phyloP scores from a whole-genome alignment of 1,284 basidiomycete genomes.

The Ustilago crameri region DNA sequence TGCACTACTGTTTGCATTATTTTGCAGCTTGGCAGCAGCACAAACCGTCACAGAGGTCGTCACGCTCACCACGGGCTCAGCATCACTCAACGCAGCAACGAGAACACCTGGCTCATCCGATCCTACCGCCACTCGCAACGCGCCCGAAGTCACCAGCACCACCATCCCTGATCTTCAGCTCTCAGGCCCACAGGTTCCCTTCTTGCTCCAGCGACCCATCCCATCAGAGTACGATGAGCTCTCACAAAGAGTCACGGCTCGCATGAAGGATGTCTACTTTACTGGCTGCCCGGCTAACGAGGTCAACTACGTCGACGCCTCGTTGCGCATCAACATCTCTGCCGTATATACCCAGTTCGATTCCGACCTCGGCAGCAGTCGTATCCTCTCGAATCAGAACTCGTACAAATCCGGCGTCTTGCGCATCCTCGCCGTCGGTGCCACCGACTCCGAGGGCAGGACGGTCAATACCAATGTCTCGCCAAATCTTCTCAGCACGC shows the following conservation, averaged over 20 bases:
- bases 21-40: constrained; percentile 9
- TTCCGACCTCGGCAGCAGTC: constrained; percentile 13
- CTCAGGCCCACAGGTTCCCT: constrained; percentile 43
- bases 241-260: constrained; percentile 18
- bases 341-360: constrained; percentile 63
- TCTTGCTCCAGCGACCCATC: constrained; percentile 43
- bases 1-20: neutral
- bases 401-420: constrained; percentile 38
- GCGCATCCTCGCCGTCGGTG: constrained; percentile 56
- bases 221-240: constrained; percentile 27
- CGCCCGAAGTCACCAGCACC: constrained; percentile 35
- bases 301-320: constrained; percentile 42
- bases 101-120: constrained; percentile 7
- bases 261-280: constrained; percentile 53
- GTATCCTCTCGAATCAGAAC: constrained; percentile 21
- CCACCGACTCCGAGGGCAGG: constrained; percentile 37
- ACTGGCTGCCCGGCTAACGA: constrained; percentile 46
- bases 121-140: constrained; percentile 14
- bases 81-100: constrained; percentile 41
- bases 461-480: constrained; percentile 37
- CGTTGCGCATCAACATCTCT: constrained; percentile 61
- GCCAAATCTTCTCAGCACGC: constrained; percentile 46
- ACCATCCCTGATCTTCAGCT: constrained; percentile 45
- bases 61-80: constrained; percentile 39
- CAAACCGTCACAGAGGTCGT: constrained; percentile 36